Evolutionary conservation across 495 filamentous ascomycete species (phyloP).

Genomic region (Lepraria neglecta): DNA sequence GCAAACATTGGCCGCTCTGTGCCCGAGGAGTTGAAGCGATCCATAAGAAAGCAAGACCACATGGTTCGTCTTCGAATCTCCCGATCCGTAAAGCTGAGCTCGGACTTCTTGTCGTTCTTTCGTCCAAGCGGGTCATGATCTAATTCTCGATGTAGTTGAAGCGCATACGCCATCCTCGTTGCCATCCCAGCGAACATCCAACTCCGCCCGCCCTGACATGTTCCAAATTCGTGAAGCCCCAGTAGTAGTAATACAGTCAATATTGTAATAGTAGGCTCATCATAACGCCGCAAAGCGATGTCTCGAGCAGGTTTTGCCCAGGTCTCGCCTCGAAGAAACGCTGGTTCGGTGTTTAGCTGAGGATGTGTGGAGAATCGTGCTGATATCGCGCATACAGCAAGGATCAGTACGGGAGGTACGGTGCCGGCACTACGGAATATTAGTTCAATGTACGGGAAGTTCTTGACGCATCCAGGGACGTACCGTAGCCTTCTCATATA

Average conservation of each 20-base stretch:
- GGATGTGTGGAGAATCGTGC: slow-evolving; percentile 95
- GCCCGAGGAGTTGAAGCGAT: slow-evolving; percentile 92
- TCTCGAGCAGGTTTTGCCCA: slow-evolving; percentile 82
- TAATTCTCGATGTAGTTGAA: slow-evolving; percentile 91
- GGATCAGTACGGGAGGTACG: slow-evolving; percentile 77
- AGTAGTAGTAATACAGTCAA: slow-evolving; percentile 81
- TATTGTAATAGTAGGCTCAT: slow-evolving; percentile 93
- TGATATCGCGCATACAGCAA: slow-evolving; percentile 88
- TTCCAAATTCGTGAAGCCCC: slow-evolving; percentile 91
- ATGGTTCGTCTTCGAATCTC: slow-evolving; percentile 90
- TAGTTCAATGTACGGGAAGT: slow-evolving; percentile 14
- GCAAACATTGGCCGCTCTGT: slow-evolving; percentile 91
- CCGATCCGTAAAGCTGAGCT: slow-evolving; percentile 82
- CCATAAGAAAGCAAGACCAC: slow-evolving; percentile 98
- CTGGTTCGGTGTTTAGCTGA: slow-evolving; percentile 70
- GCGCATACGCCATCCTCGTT: slow-evolving; percentile 90
- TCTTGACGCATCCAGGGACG: slow-evolving; percentile 19
- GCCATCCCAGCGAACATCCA: slow-evolving; percentile 95
- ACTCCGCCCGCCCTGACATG: slow-evolving; percentile 89
- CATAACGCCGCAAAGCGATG: slow-evolving; percentile 77
- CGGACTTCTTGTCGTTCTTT: slow-evolving; percentile 54
- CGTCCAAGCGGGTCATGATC: slow-evolving; percentile 69
- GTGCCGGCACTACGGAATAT: slow-evolving; percentile 44
- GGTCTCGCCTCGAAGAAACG: slow-evolving; percentile 83
- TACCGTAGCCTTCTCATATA: slow-evolving; percentile 81